A percentile compares a stretch with the other conserved stretches of the same genome.
Evolutionary conservation across 805 yeast genomes (phyloP).

Genomic region (Debaryomyces hansenii): DNA sequence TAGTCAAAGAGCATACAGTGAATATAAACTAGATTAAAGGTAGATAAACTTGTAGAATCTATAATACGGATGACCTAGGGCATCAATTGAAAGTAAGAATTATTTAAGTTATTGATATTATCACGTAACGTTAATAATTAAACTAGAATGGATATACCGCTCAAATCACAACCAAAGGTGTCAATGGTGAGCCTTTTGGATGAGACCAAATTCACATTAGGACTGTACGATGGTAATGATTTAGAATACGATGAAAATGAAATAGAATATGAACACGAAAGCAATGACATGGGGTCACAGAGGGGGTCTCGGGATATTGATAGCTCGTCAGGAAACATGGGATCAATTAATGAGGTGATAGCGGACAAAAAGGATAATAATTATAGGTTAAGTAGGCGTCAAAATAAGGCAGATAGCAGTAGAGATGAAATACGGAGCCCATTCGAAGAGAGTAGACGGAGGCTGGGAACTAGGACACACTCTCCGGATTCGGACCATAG

Average conservation of each 20-base stretch:
- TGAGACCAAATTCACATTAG: conserved; percentile 11
- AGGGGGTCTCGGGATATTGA: neutral
- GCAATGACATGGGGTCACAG: neutral
- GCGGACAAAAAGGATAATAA: conserved; percentile 1
- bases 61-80: neutral
- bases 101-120: too few relatives aligned
- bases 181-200: conserved; percentile 31
- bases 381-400: conserved; percentile 49
- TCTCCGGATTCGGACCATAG: conserved; percentile 10
- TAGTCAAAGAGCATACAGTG: neutral
- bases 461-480: conserved; percentile 26
- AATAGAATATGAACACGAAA: neutral
- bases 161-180: conserved; percentile 40
- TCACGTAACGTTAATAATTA: too few relatives aligned
- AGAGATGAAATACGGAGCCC: conserved; percentile 52
- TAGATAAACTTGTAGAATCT: neutral
- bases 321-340: neutral
- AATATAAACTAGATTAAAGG: too few relatives aligned
- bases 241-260: neutral
- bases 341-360: neutral
- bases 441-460: conserved; percentile 53
- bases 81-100: neutral
- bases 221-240: neutral
- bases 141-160: conserved; percentile 36
- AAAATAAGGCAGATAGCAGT: conserved; percentile 66